These are phyloP conservation scores for Nannizziopsis arthrosporioides DNA, from an alignment of 2,329 filamentous ascomycete genomes.

Conservation along the genomic window DNA sequence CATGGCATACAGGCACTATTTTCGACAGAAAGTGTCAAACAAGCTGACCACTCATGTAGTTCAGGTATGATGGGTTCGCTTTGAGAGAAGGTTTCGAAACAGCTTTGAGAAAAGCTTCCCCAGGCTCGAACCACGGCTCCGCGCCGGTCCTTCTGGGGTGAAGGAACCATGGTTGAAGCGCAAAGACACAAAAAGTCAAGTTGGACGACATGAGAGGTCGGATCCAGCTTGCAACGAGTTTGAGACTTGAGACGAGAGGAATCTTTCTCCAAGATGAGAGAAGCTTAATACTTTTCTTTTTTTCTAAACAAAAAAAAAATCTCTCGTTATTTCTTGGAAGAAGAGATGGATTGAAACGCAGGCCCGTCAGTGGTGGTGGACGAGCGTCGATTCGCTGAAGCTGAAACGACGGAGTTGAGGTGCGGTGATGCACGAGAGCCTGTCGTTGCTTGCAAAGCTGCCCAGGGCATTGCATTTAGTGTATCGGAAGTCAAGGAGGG, in stretches of 20 bases:
- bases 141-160: too few species aligned
- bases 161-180: background rate
- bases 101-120: background rate
- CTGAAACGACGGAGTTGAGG: constrained; percentile 5
- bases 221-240: background rate
- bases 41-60: too few species aligned
- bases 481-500: background rate
- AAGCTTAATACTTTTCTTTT: too few species aligned
- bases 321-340: background rate
- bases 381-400: background rate
- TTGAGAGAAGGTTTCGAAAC: background rate
- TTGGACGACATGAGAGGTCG: constrained; percentile 1
- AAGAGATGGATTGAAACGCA: background rate
- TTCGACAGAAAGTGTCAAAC: too few species aligned
- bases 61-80: too few species aligned
- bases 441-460: constrained; percentile 1
- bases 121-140: background rate
- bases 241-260: too few species aligned
- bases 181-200: constrained; percentile 1
- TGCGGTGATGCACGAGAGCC: constrained; percentile 2
- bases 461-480: too few species aligned
- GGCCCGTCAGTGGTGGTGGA: constrained; percentile 2
- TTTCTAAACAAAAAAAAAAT: too few species aligned
- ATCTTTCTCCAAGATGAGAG: too few species aligned
- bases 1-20: too few species aligned